Evolutionary conservation across 129 eudicot species (phyloP), one percentile per base, ranked within the genome.

Genomic region (Pittosporum tobira): DNA sequence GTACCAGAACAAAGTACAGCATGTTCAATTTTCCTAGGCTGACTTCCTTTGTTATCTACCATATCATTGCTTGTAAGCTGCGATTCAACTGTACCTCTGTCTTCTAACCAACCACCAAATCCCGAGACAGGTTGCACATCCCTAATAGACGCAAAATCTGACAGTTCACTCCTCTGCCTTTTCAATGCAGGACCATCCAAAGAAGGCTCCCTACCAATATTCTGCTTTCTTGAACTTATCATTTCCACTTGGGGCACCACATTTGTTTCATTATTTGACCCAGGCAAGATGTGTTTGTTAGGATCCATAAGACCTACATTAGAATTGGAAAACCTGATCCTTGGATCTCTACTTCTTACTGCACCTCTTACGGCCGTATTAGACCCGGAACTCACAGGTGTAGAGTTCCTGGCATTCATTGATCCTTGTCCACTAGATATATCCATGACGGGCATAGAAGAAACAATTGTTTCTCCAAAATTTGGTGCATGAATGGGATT

Each of bases 281-380:
- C 28, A 14, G 81, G 75, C 47, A 75, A 36, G 7, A 63, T 60
- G 25, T 65, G 64, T 47, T 72, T 71, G 47, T 64, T 73, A 15
- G 48, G 50, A 64, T 75, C 82, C 57, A 56, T 20, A 26, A 73
- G 19, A 49, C 55, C 70, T 18, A 62, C 65, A 50, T 64, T 79
- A 43, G 67, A 45, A 59, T 77, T 84, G 57, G 81, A 77, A 64
- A 74, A 61, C 21, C 94, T 75, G 40, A 93, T 91, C 62, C 99
- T 79, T 26, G 99, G 99, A 64, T 93, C 99, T 65, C 94, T 69
- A 31, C 82, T 84, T 76, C 70, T 93, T 24, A 59, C 80, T 20
- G 88, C 19, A 48, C 63, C 57, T 57, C 75, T 77, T 21, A 36
- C 47, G n/a, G 64, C 72, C 64, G 83, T 71, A 57, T 57, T 73